Conservation (phyloP, 2,329 filamentous ascomycete genomes). For the Venturia nashicola region DNA sequence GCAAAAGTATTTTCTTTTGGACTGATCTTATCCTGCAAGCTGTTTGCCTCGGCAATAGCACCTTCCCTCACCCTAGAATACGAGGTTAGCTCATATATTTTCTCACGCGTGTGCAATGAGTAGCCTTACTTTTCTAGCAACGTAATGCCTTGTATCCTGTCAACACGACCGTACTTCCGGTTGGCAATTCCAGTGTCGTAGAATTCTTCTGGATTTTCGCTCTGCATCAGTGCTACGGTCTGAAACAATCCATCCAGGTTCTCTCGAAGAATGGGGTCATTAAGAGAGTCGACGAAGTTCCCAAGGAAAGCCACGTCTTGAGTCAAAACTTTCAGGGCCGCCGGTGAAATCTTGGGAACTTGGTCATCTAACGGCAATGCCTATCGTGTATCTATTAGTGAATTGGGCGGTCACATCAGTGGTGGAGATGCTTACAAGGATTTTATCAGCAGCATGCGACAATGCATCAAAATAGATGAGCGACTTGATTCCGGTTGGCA, state of each 20-base stretch:
- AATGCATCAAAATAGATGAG: slow-evolving; percentile 96
- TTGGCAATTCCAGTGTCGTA: slow-evolving; percentile 85
- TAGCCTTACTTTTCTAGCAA: slow-evolving; percentile 71
- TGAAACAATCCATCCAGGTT: slow-evolving; percentile 90
- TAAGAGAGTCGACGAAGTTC: slow-evolving; percentile 74
- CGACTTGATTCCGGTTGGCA: slow-evolving; percentile 94
- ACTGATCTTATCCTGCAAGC: slow-evolving; percentile 18
- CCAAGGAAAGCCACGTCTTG: slow-evolving; percentile 76
- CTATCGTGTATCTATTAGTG: slow-evolving; percentile 3
- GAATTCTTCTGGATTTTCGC: slow-evolving; percentile 89
- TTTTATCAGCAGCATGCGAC: slow-evolving; percentile 77
- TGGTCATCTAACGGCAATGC: slow-evolving; percentile 64
- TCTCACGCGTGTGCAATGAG: neutral
- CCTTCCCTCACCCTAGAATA: slow-evolving; percentile 19
- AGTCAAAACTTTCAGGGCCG: slow-evolving; percentile 69
- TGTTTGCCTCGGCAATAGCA: slow-evolving; percentile 21
- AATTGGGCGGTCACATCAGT: slow-evolving; percentile 14
- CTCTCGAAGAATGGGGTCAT: slow-evolving; percentile 76
- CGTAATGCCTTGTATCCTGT: slow-evolving; percentile 77
- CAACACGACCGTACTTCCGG: slow-evolving; percentile 87
- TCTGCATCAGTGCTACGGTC: slow-evolving; percentile 75
- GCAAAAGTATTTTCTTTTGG: slow-evolving; percentile 20
- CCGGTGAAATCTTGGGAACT: slow-evolving; percentile 76
- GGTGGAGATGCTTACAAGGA: slow-evolving; percentile 43
- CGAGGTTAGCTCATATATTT: neutral